Conservation (phyloP, 2,329 filamentous ascomycete species). For the Mycosphaerella sp. region DNA sequence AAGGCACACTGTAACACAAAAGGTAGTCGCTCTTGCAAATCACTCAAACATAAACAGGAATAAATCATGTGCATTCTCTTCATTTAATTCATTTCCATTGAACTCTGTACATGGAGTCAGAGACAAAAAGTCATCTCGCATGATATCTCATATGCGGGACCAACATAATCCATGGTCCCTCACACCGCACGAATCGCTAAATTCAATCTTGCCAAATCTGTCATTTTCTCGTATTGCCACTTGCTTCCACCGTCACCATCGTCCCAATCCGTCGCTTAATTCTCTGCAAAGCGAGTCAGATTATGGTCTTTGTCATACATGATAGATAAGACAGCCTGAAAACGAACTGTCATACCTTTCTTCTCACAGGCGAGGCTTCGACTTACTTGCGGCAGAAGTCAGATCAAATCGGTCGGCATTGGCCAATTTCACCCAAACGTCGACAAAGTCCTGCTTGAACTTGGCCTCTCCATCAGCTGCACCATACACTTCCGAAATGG, state of each 20-base stretch:
- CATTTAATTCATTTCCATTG: background rate
- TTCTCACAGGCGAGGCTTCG: constrained; percentile 11
- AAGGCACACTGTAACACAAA: no score
- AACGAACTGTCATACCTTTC: background rate
- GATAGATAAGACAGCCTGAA: background rate
- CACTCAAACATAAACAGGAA: no score
- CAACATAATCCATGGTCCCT: background rate
- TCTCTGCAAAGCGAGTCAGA: background rate
- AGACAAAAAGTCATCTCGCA: background rate
- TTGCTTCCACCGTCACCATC: background rate
- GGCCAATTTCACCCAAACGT: constrained; percentile 68
- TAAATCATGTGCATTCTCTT: no score
- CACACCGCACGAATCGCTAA: background rate
- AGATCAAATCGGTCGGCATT: constrained; percentile 65
- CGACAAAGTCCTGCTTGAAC: constrained; percentile 65
- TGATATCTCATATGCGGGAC: background rate
- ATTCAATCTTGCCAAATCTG: background rate
- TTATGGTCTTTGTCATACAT: background rate
- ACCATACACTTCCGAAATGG: constrained; percentile 64
- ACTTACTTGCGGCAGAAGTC: constrained; percentile 15
- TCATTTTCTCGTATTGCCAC: background rate
- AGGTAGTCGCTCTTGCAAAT: no score
- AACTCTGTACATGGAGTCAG: background rate
- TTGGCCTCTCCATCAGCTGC: constrained; percentile 53
- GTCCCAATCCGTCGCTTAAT: background rate